Base-by-base conservation (phyloP, 371 early-diverging fungal genomes). In the Coemansia sp. region DNA sequence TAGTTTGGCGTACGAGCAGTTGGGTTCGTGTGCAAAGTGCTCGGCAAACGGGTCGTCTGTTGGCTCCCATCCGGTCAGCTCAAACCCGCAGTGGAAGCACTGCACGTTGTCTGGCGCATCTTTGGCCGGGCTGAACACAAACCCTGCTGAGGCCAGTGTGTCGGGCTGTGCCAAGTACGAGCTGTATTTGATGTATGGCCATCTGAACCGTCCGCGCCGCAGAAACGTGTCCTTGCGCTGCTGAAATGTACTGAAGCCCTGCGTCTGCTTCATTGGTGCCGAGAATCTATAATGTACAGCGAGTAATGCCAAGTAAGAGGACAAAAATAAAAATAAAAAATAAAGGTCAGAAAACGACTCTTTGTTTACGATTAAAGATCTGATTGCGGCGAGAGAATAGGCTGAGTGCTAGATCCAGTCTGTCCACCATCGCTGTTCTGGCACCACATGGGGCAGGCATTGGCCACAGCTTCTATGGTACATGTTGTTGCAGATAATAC, bases 41-140 rank as follows among this genome's bases (percentile, higher is more conserved):
- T 83, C 83, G 8, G 68, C 67, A 56, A 80, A 83, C 24, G 83
- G 83, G 63, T 83, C 83, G 59, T 83, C 83, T 17, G 61, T 53
- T 7, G 69, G 44, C 48, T 78, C 76, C 83, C 83, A 83, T n/a
- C 83, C 83, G 21, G 74, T 80, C 24, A 83, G 73, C 40, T 75
- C 72, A 17, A 84, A 80, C 15, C 70, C 67, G 49, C 83, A 83
- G 36, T 75, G 66, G 53, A 83, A 82, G 66, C 83, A 83, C 51
- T 72, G 70, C 19, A 83, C 83, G 56, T 82, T 83, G 67, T 83
- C 83, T 0, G 74, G 73, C n/a, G 78, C 70, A 12, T 66, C 71
- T 40, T 66, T 69, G 13, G 65, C 71, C 11, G 83, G 83, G 9
- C 59, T 61, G 36, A 78, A 83, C 24, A 69, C 83, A 44, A 83